A percentile compares a stretch with the other conserved stretches of the same genome.
phyloP scores from a whole-genome alignment of 2,329 filamentous ascomycete species.

The Colletotrichum sp. region DNA sequence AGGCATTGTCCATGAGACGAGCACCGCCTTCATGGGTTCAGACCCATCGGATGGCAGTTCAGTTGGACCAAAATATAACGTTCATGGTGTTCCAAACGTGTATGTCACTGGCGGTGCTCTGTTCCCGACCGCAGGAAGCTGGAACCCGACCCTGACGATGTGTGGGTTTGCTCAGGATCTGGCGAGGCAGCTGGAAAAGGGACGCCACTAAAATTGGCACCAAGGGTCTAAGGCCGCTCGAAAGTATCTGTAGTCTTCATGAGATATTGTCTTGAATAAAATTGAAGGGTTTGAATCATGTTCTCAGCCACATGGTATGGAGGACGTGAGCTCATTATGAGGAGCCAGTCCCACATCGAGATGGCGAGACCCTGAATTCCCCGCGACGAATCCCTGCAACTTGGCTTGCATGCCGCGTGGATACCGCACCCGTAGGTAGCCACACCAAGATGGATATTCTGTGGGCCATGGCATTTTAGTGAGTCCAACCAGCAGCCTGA shows the following conservation, averaged over 20 bases:
- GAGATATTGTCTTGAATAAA: not conserved
- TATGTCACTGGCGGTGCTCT: not conserved
- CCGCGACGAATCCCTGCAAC: conserved; percentile 5
- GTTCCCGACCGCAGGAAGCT: not conserved
- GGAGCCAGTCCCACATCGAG: not conserved
- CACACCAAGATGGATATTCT: not conserved
- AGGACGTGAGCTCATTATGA: not conserved
- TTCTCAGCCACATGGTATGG: not conserved
- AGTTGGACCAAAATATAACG: not conserved
- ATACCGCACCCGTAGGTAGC: not conserved
- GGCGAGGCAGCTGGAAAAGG: not conserved
- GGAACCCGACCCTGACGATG: not conserved
- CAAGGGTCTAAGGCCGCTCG: fast-evolving
- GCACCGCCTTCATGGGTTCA: not conserved
- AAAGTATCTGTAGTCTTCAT: not conserved
- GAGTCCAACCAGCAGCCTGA: not conserved
- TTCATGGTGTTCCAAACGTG: not conserved
- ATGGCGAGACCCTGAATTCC: conserved; percentile 6
- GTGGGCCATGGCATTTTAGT: not conserved
- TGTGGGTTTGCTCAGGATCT: not conserved
- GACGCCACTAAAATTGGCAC: not conserved
- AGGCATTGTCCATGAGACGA: not conserved
- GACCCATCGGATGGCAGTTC: not conserved
- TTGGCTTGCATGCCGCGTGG: conserved; percentile 7
- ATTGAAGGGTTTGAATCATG: not conserved